Base-by-base conservation (phyloP, 805 yeast species). In the Phaffomyces opuntiae region DNA sequence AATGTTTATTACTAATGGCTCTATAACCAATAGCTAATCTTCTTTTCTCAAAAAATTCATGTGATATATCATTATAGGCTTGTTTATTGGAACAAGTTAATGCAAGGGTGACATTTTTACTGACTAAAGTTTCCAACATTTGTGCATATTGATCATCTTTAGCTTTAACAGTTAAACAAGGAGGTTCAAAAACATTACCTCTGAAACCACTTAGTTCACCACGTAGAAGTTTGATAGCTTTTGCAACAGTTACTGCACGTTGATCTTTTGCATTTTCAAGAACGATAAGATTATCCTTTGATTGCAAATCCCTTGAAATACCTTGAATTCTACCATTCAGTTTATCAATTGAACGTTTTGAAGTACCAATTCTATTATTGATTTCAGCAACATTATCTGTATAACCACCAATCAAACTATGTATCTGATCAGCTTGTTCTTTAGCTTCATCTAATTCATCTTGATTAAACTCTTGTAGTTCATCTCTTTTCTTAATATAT, bases 121-220 rank as follows among this genome's bases (percentile, higher is more conserved):
- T 80, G 8, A 86, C 71, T 7, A 78, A 68, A 41, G 75, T 70
- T 42, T 81, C 86, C 43, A 88, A 60, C 46, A 75, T 77, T 9
- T 73, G 68, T 0, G 85, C 81, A 53, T 72, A 74, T 9, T 60
- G 53, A 9, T 64, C 60, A 47, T 80, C 75, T 1, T 68, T 69
- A 0, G 82, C 76, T 5, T 75, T 69, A 21, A 91, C 70, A 0
- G 84, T 71, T 26, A 88, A 67, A 9, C 82, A 63, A 0, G 97
- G 90, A 1, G 96, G 95, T 56, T 85, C 95, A 47, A 69, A 77
- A 44, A 85, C 77, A 12, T 63, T 60, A 1, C 64, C 64, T 40
- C 63, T 57, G 42, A 80, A 68, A 7, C 60, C 58, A 1, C 56
- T 54, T 32, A 49, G 26, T 25, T 63, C 58, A 19, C 65, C 51